Evolutionary conservation across 768 basidiomycete genomes (phyloP).

Genomic region (Hirschioporus abietinus): DNA sequence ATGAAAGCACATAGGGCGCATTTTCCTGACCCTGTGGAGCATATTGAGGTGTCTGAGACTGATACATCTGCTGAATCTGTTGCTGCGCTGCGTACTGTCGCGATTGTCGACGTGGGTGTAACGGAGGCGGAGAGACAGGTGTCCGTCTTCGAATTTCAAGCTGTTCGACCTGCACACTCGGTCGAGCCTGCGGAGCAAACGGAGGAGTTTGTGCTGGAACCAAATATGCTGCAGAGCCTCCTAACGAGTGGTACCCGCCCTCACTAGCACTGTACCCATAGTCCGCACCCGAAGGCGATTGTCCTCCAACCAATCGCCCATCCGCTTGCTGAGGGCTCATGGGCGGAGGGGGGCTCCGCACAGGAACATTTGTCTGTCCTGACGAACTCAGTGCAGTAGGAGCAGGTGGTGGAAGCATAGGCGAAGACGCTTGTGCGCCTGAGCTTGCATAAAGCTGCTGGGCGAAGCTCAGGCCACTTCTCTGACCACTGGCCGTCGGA

Average conservation of each 20-base stretch:
- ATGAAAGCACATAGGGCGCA: not conserved
- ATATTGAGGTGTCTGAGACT: not conserved
- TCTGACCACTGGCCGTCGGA: not conserved
- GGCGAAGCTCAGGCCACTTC: not conserved
- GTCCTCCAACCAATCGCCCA: not conserved
- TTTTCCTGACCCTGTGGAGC: not conserved
- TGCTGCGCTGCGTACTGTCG: not conserved
- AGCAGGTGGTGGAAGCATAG: not conserved
- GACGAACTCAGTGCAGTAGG: not conserved
- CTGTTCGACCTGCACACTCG: not conserved
- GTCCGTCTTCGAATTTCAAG: not conserved
- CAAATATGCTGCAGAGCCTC: not conserved
- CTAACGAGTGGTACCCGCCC: not conserved
- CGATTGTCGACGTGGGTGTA: not conserved
- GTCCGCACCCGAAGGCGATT: not conserved
- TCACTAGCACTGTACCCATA: not conserved
- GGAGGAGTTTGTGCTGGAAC: not conserved
- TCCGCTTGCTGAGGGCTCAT: not conserved
- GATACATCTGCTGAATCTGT: not conserved
- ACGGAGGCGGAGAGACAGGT: not conserved
- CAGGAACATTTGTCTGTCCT: not conserved
- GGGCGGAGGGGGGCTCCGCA: not conserved
- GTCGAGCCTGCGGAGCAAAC: not conserved
- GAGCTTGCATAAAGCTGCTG: not conserved
- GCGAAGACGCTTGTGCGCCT: not conserved